Percentiles rank a stretch among this genome's conserved stretches.
phyloP scores from a whole-genome alignment of 2,329 filamentous ascomycete species.

The Neonectria sp. region DNA sequence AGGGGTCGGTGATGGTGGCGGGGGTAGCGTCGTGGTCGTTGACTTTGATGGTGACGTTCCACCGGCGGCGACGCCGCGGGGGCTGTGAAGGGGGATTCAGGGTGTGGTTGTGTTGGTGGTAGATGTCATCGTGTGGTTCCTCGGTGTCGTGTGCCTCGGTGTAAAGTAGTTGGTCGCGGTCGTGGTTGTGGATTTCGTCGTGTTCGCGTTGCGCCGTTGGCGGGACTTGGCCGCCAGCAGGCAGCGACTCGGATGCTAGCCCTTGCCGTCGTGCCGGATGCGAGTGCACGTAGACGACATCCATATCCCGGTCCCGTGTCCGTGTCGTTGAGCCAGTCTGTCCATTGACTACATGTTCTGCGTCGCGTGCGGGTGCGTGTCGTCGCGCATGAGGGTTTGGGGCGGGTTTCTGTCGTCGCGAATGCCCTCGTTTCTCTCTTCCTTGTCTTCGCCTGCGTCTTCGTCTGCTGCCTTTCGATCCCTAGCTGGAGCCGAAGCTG shows the following conservation, averaged over 20 bases:
- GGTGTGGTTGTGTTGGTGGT: not conserved
- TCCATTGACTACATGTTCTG: constrained; percentile 29
- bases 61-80: not conserved
- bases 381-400: constrained; percentile 9
- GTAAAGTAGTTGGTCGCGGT: not conserved
- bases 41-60: constrained; percentile 21
- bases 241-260: constrained; percentile 9
- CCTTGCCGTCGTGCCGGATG: constrained; percentile 9
- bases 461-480: not conserved
- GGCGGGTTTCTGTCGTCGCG: constrained; percentile 7
- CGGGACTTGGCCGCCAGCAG: not conserved
- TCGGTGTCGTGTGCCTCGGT: not conserved
- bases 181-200: not conserved
- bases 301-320: constrained; percentile 30
- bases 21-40: constrained; percentile 1
- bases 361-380: constrained; percentile 2
- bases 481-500: not conserved
- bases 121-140: not conserved
- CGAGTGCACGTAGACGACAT: constrained; percentile 26
- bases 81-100: not conserved
- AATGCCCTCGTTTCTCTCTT: not conserved
- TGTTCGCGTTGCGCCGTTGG: not conserved
- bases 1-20: constrained; percentile 21
- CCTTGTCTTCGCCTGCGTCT: not conserved
- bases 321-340: constrained; percentile 12